Base-by-base conservation (phyloP, 495 filamentous ascomycete genomes). In the Penicillium odoratum region DNA sequence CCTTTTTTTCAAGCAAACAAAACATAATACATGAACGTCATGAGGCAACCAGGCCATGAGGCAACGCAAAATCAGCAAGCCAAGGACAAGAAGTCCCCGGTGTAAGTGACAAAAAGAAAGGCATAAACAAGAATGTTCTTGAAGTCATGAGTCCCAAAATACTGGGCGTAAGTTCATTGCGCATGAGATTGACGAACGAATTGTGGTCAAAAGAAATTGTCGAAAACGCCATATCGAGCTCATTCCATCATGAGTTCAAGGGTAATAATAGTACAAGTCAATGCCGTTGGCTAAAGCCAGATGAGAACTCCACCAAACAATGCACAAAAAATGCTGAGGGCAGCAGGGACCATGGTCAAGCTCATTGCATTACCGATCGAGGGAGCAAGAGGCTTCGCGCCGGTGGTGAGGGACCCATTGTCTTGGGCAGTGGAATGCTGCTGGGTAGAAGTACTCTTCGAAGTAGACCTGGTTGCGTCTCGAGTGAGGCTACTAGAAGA, bases 191-290 rank as follows among this genome's bases (percentile, higher is more conserved):
- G 34, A 43, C 25, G 34, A 34, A 28, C 10, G 57, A 51, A 48
- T 55, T 30, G 53, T 40, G 48, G 55, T 56, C 48, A 50, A 58
- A 49, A 51, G 48, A 55, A 57, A 64, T 46, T 50, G 46, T 54
- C 51, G 40, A 54, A 16, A 68, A 59, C 65, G 57, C 63, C 66
- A 33, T 61, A 51, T 57, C 30, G 45, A 53, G 46, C 36, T 51
- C 63, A 58, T 64, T 31, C 48, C 44, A 58, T 64, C 65, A 43
- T 65, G 21, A 57, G 45, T 31, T 64, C 65, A 47, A 63, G 21
- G 50, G 45, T 48, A 7, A 48, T 68, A 69, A 62, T 61, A 58
- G 60, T 69, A 69, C 64, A 69, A 43, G 36, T 52, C 38, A 51
- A 43, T 51, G 51, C 28, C 48, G 33, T 34, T 7, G 5, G 10